These are phyloP conservation scores for Eragrostis curvula DNA, from an alignment of 176 grass and related monocot genomes.

Conservation along the genomic window DNA sequence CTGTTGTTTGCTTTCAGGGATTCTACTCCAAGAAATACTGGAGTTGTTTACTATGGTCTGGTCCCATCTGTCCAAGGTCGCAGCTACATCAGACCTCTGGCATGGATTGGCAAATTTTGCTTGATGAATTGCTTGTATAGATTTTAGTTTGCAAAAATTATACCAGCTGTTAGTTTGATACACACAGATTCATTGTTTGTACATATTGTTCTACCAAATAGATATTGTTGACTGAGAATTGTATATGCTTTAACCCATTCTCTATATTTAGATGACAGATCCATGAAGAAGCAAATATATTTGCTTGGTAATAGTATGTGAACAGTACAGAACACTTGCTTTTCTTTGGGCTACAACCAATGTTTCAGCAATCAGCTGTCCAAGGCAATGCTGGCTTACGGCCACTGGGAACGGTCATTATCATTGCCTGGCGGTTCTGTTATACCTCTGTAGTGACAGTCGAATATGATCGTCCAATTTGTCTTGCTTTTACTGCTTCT, in stretches of 20 bases:
- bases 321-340: background rate
- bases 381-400: too few relatives aligned
- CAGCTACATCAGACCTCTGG: background rate
- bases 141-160: background rate
- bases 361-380: background rate
- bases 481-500: too few relatives aligned
- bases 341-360: background rate
- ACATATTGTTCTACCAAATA: background rate
- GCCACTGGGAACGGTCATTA: too few relatives aligned
- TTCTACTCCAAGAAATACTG: background rate
- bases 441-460: too few relatives aligned
- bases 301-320: background rate
- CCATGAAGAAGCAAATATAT: background rate
- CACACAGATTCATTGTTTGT: constrained; percentile 6
- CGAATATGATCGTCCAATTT: too few relatives aligned
- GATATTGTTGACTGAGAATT: background rate
- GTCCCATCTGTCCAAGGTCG: background rate
- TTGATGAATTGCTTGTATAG: constrained; percentile 13
- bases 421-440: too few relatives aligned
- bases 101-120: background rate
- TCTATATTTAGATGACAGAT: too few relatives aligned
- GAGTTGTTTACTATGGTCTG: background rate
- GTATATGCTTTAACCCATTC: background rate
- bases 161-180: background rate
- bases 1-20: constrained; percentile 28